These are phyloP conservation scores for Pseudogymnoascus sp. DNA, from an alignment of 2,329 filamentous ascomycete species.

Conservation along the genomic window DNA sequence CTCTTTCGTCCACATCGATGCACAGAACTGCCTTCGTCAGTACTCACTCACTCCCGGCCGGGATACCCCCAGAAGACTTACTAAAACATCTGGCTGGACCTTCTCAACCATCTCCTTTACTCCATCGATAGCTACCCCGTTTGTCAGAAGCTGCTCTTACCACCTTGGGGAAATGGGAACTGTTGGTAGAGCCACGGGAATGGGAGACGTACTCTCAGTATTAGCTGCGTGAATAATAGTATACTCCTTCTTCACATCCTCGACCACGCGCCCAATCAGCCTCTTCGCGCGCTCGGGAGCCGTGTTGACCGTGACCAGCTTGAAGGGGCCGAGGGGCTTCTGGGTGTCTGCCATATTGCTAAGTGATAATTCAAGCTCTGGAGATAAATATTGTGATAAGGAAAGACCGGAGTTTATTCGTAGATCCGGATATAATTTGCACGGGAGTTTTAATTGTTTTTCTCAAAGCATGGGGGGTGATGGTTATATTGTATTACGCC, in stretches of 20 bases:
- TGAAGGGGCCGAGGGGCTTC: conserved; percentile 48
- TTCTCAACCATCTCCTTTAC: conserved; percentile 47
- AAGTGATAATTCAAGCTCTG: not conserved
- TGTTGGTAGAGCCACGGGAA: not conserved
- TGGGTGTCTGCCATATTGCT: conserved; percentile 20
- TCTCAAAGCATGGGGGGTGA: not conserved
- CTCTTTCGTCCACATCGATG: conserved; percentile 46
- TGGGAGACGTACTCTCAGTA: conserved; percentile 42
- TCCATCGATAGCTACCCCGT: conserved; percentile 42
- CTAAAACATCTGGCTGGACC: conserved; percentile 47
- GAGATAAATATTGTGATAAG: not conserved
- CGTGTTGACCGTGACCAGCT: conserved; percentile 61
- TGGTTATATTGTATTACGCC: not conserved
- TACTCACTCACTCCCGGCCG: not conserved
- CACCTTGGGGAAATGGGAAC: not conserved
- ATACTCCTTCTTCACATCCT: conserved; percentile 56
- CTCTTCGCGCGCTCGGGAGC: conserved; percentile 57
- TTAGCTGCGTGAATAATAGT: conserved; percentile 57
- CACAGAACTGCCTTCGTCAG: conserved; percentile 44
- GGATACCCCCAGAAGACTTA: conserved; percentile 27
- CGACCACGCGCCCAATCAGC: conserved; percentile 53
- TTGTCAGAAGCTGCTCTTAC: not conserved
- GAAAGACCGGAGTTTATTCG: not conserved
- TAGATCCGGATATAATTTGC: not conserved
- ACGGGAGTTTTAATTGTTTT: not conserved